Conservation (phyloP, 2,329 filamentous ascomycete species). For the Colletotrichum phormii region DNA sequence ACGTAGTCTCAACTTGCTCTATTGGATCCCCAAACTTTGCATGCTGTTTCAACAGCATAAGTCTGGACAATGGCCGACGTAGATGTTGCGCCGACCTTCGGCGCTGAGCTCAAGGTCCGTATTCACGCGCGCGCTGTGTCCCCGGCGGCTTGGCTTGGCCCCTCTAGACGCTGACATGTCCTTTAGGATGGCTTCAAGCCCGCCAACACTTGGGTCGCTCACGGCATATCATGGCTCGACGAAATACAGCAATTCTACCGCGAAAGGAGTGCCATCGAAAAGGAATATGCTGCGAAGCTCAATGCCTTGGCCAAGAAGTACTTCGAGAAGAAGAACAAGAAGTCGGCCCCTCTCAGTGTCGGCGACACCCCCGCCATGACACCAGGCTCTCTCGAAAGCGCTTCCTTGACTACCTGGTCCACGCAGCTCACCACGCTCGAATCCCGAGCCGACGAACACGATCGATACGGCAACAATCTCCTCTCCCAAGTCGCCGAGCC, state of each 20-base stretch:
- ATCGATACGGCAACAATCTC: slow-evolving; percentile 83
- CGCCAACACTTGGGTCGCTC: slow-evolving; percentile 89
- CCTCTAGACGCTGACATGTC: slow-evolving; percentile 34
- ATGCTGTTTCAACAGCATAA: slow-evolving; percentile 23
- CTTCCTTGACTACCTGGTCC: slow-evolving; percentile 96
- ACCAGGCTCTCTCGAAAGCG: slow-evolving; percentile 94
- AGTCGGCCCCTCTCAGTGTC: slow-evolving; percentile 87
- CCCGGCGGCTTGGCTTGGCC: slow-evolving; percentile 13
- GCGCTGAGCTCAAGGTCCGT: slow-evolving; percentile 89
- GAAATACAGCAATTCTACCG: slow-evolving; percentile 98
- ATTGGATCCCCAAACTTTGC: slow-evolving; percentile 9
- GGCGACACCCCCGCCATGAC: slow-evolving; percentile 94
- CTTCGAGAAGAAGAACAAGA: slow-evolving; percentile 95
- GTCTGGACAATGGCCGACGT: slow-evolving; percentile 77
- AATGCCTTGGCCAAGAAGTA: slow-evolving; percentile 92
- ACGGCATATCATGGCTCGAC: slow-evolving; percentile 94
- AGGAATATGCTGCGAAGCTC: slow-evolving; percentile 94
- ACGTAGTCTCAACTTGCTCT: slow-evolving; percentile 2
- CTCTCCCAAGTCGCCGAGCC: slow-evolving; percentile 87
- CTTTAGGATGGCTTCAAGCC: slow-evolving; percentile 93
- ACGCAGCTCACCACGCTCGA: slow-evolving; percentile 94
- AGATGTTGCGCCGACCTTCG: slow-evolving; percentile 87
- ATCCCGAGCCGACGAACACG: slow-evolving; percentile 87
- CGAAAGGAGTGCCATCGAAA: slow-evolving; percentile 92
- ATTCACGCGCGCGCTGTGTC: slow-evolving; percentile 8